phyloP scores from a whole-genome alignment of 441 rosid species.

The Erodium chrysanthum region DNA sequence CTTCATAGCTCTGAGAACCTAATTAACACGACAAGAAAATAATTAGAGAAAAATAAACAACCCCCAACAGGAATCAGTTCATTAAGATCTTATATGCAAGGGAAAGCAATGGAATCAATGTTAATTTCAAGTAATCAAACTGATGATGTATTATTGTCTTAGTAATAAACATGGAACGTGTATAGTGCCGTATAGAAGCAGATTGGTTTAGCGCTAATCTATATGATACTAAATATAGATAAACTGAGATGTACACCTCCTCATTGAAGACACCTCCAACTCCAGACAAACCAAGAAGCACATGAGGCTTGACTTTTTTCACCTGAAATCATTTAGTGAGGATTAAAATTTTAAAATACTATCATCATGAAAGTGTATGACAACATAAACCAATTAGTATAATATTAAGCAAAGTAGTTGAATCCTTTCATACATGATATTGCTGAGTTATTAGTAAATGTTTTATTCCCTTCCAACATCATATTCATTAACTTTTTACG shows the following conservation, averaged over 20 bases:
- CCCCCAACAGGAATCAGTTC: constrained; percentile 8
- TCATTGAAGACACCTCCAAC: constrained; percentile 83
- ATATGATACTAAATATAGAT: neutral
- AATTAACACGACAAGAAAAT: constrained; percentile 20
- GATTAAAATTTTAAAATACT: constrained; percentile 5
- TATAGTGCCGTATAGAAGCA: neutral
- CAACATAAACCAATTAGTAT: neutral
- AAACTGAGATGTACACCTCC: constrained; percentile 34
- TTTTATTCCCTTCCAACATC: neutral
- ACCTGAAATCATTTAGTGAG: constrained; percentile 41
- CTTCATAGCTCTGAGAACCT: constrained; percentile 93
- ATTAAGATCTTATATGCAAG: neutral
- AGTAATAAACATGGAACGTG: neutral
- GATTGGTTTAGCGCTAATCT: neutral
- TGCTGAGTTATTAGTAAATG: neutral
- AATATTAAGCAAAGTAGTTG: neutral
- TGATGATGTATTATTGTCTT: neutral
- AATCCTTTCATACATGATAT: neutral
- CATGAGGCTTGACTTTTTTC: constrained; percentile 72
- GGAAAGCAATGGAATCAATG: neutral
- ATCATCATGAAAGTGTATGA: neutral
- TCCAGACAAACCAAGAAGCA: constrained; percentile 97
- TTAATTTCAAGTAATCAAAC: constrained; percentile 1
- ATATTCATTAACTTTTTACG: constrained; percentile 13
- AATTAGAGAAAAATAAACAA: constrained; percentile 6